Conservation (phyloP, 2,329 filamentous ascomycete genomes). For the Fusarium secorum region DNA sequence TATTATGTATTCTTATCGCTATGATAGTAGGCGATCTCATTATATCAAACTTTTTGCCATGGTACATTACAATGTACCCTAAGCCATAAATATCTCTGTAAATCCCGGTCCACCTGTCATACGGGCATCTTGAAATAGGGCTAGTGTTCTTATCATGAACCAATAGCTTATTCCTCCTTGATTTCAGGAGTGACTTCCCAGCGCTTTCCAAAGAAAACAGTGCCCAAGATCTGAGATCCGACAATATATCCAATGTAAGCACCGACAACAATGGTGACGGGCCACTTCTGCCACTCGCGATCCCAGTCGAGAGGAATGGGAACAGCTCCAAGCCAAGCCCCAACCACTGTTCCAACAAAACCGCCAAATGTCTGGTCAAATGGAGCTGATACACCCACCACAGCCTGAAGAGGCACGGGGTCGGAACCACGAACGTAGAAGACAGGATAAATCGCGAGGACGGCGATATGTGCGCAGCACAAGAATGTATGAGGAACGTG, state of each 20-base stretch:
- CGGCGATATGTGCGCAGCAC: conserved; percentile 79
- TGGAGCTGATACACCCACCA: conserved; percentile 72
- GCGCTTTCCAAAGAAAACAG: conserved; percentile 56
- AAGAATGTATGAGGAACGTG: conserved; percentile 81
- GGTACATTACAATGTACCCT: neutral
- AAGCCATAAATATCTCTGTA: neutral
- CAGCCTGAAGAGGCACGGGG: conserved; percentile 71
- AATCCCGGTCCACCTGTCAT: neutral
- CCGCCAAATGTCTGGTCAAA: conserved; percentile 87
- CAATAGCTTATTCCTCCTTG: conserved; percentile 43
- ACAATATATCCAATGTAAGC: conserved; percentile 80
- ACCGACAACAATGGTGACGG: conserved; percentile 87
- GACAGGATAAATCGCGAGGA: conserved; percentile 80
- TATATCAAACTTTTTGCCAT: neutral
- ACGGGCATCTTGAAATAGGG: neutral
- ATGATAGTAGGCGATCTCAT: neutral
- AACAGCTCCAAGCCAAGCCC: conserved; percentile 92
- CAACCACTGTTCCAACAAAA: conserved; percentile 77
- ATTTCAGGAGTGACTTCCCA: conserved; percentile 41
- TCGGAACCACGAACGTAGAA: conserved; percentile 89
- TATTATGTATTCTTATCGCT: neutral
- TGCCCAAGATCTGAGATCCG: conserved; percentile 70
- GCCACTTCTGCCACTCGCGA: conserved; percentile 98
- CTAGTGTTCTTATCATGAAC: neutral
- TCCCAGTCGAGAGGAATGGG: conserved; percentile 98